These are phyloP conservation scores for Epithemia pelagica DNA, from an alignment of 108 stramenopile genomes.

Conservation along the genomic window DNA sequence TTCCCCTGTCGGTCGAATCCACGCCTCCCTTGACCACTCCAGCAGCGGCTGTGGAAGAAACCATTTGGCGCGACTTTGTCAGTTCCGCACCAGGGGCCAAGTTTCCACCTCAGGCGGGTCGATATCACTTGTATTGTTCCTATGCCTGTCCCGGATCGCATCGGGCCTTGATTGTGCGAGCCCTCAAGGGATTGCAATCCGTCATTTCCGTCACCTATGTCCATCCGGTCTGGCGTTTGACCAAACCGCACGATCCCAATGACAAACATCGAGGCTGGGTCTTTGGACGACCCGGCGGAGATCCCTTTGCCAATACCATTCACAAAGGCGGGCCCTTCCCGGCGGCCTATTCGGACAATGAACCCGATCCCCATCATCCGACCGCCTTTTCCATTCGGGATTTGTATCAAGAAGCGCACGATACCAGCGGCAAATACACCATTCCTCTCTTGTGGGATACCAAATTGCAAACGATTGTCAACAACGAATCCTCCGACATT, in stretches of 20 bases:
- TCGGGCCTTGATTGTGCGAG: slow-evolving; percentile 73
- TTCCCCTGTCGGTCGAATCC: background rate
- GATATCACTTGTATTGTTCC: slow-evolving; percentile 75
- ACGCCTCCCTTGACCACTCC: background rate
- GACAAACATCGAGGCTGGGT: slow-evolving; percentile 93
- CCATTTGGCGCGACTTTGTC: slow-evolving; percentile 54
- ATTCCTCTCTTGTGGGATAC: slow-evolving; percentile 97
- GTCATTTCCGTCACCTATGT: slow-evolving; percentile 77
- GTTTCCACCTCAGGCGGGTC: slow-evolving; percentile 63
- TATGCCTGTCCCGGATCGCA: slow-evolving; percentile 80
- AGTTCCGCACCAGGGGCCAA: slow-evolving; percentile 44
- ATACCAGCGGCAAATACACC: slow-evolving; percentile 85
- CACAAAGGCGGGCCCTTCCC: slow-evolving; percentile 76
- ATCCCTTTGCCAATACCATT: slow-evolving; percentile 53
- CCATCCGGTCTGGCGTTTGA: slow-evolving; percentile 82
- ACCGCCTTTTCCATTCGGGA: slow-evolving; percentile 37
- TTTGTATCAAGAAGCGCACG: slow-evolving; percentile 46
- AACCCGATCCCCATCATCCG: slow-evolving; percentile 52
- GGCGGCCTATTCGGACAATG: slow-evolving; percentile 54
- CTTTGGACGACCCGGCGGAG: slow-evolving; percentile 63
- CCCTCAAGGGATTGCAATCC: slow-evolving; percentile 87
- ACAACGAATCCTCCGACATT: slow-evolving; percentile 97
- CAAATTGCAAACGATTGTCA: slow-evolving; percentile 89
- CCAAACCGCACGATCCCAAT: slow-evolving; percentile 54
- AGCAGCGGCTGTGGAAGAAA: slow-evolving; percentile 20